Evolutionary conservation across 2,329 filamentous ascomycete species (phyloP), one percentile per base, ranked within the genome.

Genomic region (Rhinocladiella similis): DNA sequence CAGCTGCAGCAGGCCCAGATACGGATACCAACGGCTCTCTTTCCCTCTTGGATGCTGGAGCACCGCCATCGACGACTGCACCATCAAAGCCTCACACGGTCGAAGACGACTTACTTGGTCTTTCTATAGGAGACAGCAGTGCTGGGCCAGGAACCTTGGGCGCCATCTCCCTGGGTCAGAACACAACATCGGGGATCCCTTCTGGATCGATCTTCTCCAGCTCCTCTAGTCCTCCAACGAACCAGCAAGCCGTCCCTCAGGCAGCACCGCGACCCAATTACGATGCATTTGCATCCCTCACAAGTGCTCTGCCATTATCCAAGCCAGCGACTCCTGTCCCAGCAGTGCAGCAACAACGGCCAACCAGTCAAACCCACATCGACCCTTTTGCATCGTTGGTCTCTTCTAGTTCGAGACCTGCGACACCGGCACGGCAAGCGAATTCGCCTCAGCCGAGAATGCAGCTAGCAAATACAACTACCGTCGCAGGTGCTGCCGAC

Each of bases 41-140:
- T 54, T 63, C 62, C 5, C 53, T 65, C 14, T 53, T 65, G 16
- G 70, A 72, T 53, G 77, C 79, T 22, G 72, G 75, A 12, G 67
- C 72, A 22, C 71, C 77, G 43, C 74, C 77, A 29, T 71, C 77
- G 45, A 66, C 71, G 35, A 63, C 73, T 22, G 64, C 68, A 27
- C 73, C 75, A 19, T 72, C 77, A 13, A 81, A 83, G 55, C 75
- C 83, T 1, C 85, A 83, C 52, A 86, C 89, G 13, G 73, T 97
- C 19, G 92, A 97, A 68, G 92, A 95, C 70, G 94, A 99, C 69
- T 79, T 99, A 6, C 80, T 99, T 3, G 94, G 94, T 0, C 76
- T 99, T 42, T 95, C 91, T 39, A 83, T 99, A 67, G 85, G 85
- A 47, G 86, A 89, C 56, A 80, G 81, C 47, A 80, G 75, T 54